Base-by-base conservation (phyloP, 306 rosid genomes). In the Trifolium repens region DNA sequence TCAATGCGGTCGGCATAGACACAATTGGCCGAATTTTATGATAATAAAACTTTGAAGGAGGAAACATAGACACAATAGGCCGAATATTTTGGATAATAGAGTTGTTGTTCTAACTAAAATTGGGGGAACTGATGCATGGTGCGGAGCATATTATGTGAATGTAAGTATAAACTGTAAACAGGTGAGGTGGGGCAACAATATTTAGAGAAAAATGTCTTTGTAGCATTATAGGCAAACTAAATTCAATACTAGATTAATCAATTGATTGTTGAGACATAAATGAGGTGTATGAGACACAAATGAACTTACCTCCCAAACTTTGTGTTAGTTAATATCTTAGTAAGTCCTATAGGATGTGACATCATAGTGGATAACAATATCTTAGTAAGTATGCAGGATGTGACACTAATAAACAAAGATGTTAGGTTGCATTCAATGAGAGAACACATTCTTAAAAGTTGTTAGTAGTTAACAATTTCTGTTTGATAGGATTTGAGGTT, bases 71-170 rank as follows among this genome's bases (percentile, higher is more conserved):
- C 35, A 32, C 35, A 32, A 5, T 32, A 3, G 35, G 4, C 35
- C 35, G 5, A 32, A 4, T 32, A 27, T 27, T 27, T 27, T 27
- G 30, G 2, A 27, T 27, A 27, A 2, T 32, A 30, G 35, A 32
- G 35, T 32, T 32, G 6, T 32, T 32, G 35, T 32, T 32, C 35
- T 32, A 32, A n/a, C 4, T 3, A 3, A 58, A 50, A 13, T 26
- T 42, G 35, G 62, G 16, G 69, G 68, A 72, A 55, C n/a, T 54
- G 72, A 19, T 62, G 11, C 24, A 40, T 61, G 37, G 9, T 71
- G 74, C 55, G 79, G 79, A 66, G 74, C 74, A 67, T 55, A 44
- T 35, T 57, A 42, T 68, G 52, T 68, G 67, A 49, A 59, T 34
- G 46, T 44, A 55, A 67, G 37, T 69, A 58, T 32, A 32, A 32